Evolutionary conservation across 2,329 filamentous ascomycete species (phyloP).

Genomic region (Aspergillus pseudoviridinutans): DNA sequence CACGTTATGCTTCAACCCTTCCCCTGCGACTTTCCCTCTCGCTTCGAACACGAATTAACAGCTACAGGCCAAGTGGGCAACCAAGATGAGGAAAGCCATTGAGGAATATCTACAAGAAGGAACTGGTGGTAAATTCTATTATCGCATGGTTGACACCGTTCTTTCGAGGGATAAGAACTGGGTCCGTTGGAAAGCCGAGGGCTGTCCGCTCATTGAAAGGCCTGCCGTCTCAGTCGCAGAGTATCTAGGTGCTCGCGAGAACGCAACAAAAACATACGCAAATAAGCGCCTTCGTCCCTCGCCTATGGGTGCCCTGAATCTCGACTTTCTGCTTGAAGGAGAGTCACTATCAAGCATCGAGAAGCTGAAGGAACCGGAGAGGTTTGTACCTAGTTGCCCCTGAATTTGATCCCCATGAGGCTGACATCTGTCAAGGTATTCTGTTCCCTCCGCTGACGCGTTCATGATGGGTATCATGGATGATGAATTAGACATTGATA

Average conservation of each 20-base stretch:
- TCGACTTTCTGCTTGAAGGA: conserved; percentile 72
- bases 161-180: conserved; percentile 96
- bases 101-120: conserved; percentile 78
- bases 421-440: conserved; percentile 48
- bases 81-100: conserved; percentile 71
- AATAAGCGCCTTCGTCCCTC: conserved; percentile 66
- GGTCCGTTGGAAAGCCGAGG: conserved; percentile 97
- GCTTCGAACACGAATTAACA: conserved; percentile 9
- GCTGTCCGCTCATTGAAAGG: conserved; percentile 80
- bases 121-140: conserved; percentile 84
- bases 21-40: neutral
- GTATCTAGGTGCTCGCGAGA: conserved; percentile 65
- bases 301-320: conserved; percentile 68
- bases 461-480: conserved; percentile 71
- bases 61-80: conserved; percentile 73
- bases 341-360: conserved; percentile 61
- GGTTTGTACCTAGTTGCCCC: conserved; percentile 35
- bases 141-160: conserved; percentile 94
- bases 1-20: neutral
- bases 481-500: conserved; percentile 81
- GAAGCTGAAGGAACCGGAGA: conserved; percentile 61
- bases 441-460: conserved; percentile 63
- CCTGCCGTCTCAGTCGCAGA: conserved; percentile 65
- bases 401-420: neutral
- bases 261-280: conserved; percentile 62